phyloP scores from a whole-genome alignment of 495 filamentous ascomycete species.

The Tuber brumale region DNA sequence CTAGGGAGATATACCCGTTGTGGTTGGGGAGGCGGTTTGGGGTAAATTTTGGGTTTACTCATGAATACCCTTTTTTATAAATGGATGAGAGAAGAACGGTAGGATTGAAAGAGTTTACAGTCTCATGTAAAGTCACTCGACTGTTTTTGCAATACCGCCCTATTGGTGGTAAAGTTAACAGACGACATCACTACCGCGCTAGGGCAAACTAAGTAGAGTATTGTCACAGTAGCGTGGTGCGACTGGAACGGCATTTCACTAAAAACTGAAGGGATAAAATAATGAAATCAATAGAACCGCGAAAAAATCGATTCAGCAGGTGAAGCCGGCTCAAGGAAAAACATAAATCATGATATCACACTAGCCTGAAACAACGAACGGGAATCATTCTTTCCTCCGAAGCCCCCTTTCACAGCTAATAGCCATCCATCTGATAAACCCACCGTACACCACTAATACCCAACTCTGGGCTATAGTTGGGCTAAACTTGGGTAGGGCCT shows the following conservation, averaged over 20 bases:
- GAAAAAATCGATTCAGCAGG: not conserved
- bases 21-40: too few relatives aligned
- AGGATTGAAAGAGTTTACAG: conserved; percentile 45
- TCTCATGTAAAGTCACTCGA: too few relatives aligned
- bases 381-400: not conserved
- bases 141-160: too few relatives aligned
- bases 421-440: not conserved
- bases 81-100: too few relatives aligned
- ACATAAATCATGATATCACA: not conserved
- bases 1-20: too few relatives aligned
- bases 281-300: not conserved
- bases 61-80: conserved; percentile 46
- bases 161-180: too few relatives aligned
- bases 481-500: too few relatives aligned
- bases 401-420: not conserved
- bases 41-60: too few relatives aligned
- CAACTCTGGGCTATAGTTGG: too few relatives aligned
- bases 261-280: not conserved
- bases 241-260: not conserved
- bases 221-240: not conserved
- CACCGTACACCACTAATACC: not conserved
- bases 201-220: not conserved
- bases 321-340: not conserved
- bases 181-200: too few relatives aligned
- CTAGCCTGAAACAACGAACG: not conserved